Base-by-base conservation (phyloP, 768 basidiomycete genomes). In the Russula sp. region DNA sequence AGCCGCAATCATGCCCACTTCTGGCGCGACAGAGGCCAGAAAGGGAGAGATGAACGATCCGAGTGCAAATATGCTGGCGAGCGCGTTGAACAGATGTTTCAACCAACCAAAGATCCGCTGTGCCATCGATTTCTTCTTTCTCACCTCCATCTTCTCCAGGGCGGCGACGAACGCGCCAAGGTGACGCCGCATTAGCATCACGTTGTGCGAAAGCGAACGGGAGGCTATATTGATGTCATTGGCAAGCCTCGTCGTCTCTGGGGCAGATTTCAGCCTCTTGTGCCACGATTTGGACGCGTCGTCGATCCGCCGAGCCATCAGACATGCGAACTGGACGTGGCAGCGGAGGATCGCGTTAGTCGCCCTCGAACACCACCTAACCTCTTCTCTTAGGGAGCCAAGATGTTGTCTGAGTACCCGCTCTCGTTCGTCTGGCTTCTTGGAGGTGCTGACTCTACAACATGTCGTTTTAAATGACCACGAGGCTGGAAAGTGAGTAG, bases 171-270 rank as follows among this genome's bases (percentile, higher is more conserved):
- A 59, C 57, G 46, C 18, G 3, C 4, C n/a, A 22, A 63, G 43
- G 39, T 58, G 32, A 4, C 7, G 18, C 25, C 43, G 34, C 57
- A 63, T 54, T 0, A 49, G 41, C 3, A 22, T 16, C 46, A 59
- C 52, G 5, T 59, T 14, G 32, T 20, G 2, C 20, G 57, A 59
- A 25, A 59, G 61, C 39, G 13, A 20, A 7, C 34, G 42, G 18
- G 61, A 41, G n/a, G 57, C 57, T 4, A 5, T 9, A 46, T n/a
- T 48, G 13, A 63, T 54, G 9, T 63, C 62, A 10, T 55, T 49
- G 34, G 62, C 62, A 52, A 63, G 51, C 51, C 46, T 42, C 13
- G 52, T 63, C 52, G 52, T 54, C 18, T 63, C 57, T 2, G 51
- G 10, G 7, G 25, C 57, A 14, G 22, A 63, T 20, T 49, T 43